Conservation (phyloP, 331 rosid genomes). For the Malus hybrid region DNA sequence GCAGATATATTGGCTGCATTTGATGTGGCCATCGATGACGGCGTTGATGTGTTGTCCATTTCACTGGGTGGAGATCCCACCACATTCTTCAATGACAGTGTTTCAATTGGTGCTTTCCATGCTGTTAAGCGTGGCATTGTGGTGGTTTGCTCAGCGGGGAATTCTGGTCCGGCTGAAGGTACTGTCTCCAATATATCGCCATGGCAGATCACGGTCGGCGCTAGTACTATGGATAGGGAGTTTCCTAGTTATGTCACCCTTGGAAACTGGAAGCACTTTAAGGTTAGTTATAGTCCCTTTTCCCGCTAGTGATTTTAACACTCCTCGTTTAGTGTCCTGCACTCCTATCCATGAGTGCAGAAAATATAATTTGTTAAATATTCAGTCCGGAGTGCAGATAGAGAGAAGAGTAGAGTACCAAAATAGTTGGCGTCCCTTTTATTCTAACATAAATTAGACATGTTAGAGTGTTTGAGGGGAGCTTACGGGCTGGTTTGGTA, state of each 20-base stretch:
- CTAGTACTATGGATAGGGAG: conserved; percentile 84
- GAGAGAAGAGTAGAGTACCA: no score
- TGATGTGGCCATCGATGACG: conserved; percentile 74
- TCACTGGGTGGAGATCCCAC: conserved; percentile 60
- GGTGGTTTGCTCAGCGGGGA: conserved; percentile 89
- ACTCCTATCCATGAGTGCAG: no score
- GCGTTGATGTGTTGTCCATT: conserved; percentile 68
- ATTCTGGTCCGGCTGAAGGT: conserved; percentile 64
- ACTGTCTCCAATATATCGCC: conserved; percentile 52
- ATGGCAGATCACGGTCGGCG: conserved; percentile 81
- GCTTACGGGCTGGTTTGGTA: no score
- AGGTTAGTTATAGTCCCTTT: conserved; percentile 33
- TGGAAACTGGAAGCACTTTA: conserved; percentile 30
- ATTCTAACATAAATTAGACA: not conserved
- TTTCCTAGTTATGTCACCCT: conserved; percentile 53
- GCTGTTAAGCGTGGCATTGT: conserved; percentile 64
- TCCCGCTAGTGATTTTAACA: no score
- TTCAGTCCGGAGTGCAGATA: no score
- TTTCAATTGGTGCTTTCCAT: conserved; percentile 81
- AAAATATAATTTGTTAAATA: no score
- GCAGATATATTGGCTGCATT: conserved; percentile 80
- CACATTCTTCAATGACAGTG: conserved; percentile 45
- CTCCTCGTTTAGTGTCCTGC: no score
- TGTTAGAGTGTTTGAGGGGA: not conserved
- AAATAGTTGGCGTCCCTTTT: not conserved